Base-by-base conservation (phyloP, 345 rosid genomes). In the Pistacia atlantica region DNA sequence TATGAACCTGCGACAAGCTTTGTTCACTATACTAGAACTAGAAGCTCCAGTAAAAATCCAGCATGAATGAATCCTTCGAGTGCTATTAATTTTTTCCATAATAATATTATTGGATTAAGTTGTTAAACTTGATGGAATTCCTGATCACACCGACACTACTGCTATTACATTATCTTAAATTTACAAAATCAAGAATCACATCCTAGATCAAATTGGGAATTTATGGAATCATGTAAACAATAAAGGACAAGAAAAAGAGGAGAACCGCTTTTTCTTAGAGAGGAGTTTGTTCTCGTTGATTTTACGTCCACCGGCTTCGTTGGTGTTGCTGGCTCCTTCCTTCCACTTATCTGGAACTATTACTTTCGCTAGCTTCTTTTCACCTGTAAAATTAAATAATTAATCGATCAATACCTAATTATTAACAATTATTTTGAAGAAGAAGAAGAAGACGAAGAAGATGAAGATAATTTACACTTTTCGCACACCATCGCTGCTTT, bases 301-400 rank as follows among this genome's bases (percentile, higher is more conserved):
- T 79, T 97, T 97, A 60, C 97, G 98, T 46, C 98, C 98, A 69
- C 98, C 98, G 59, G 94, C 89, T 83, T 96, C 99, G 65, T 80
- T 87, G 67, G 93, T 90, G 90, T 96, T 94, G 80, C 91, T 86
- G 79, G 99, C 99, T 67, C 99, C 99, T 82, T 91, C 97, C 91
- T 96, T 94, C 98, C 99, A 96, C 83, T 93, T 93, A 84, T 96
- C 98, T 2, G 99, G 99, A 67, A 96, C 98, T 46, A 96, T 96
- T 76, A 96, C 99, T 90, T 92, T 93, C 46, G 97, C 62, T 71
- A 96, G 84, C 88, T 96, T 96, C 94, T 90, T 96, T 87, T 93
- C 93, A 76, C 99, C 98, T 96, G 82, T 20, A 83, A 17, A 62
- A 38, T 74, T 51, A n/a, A 2, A 62, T 8, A 3, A 48, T 54